Conservation (phyloP, 2,329 filamentous ascomycete genomes). For the Aspergillus japonicus region DNA sequence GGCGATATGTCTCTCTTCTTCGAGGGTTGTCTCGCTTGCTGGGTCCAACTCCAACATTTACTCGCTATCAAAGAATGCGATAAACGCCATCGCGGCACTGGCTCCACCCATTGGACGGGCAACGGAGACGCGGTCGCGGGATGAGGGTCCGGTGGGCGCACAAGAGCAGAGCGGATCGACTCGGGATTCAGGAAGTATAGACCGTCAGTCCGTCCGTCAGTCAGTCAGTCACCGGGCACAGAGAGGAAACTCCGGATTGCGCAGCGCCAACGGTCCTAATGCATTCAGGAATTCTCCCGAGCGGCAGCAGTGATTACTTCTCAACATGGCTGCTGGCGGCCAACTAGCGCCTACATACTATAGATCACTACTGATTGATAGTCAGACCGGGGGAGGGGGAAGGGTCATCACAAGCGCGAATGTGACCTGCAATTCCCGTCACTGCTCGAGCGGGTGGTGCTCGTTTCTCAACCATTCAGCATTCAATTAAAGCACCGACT, state of each 20-base stretch:
- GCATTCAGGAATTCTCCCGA: too few relatives aligned
- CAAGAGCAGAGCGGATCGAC: neutral
- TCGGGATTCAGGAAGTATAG: too few relatives aligned
- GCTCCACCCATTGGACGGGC: constrained; percentile 1
- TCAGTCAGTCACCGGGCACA: too few relatives aligned
- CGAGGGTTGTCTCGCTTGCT: neutral
- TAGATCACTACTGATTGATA: neutral
- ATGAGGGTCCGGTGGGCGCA: constrained; percentile 2
- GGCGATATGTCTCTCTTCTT: neutral
- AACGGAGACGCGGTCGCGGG: constrained; percentile 1
- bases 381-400: neutral
- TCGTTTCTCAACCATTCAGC: neutral
- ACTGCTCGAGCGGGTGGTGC: neutral
- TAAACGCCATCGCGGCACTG: neutral
- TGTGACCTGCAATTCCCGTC: neutral
- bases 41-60: too few relatives aligned
- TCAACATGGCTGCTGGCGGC: neutral
- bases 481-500: neutral
- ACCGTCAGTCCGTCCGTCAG: too few relatives aligned
- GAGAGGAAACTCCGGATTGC: too few relatives aligned
- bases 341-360: neutral
- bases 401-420: neutral
- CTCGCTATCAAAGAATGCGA: neutral
- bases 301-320: neutral
- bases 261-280: too few relatives aligned